A percentile compares a stretch with the other conserved stretches of the same genome.
These are phyloP conservation scores for Zasmidium citrigriseum DNA, from an alignment of 2,329 filamentous ascomycete genomes.

Conservation along the genomic window DNA sequence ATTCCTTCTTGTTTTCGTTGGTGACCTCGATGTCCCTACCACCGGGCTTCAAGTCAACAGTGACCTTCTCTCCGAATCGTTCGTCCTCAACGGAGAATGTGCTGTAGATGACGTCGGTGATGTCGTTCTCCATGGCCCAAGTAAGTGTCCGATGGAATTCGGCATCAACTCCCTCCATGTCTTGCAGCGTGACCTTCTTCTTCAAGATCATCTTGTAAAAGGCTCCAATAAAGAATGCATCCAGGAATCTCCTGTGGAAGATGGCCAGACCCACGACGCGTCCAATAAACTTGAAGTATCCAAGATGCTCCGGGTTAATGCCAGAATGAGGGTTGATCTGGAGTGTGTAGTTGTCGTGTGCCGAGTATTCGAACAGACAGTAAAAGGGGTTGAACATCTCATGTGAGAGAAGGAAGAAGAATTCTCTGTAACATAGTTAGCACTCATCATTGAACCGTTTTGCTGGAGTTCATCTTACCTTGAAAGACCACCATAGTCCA, in stretches of 20 bases:
- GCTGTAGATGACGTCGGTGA: constrained; percentile 89
- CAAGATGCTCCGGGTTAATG: constrained; percentile 98
- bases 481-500: constrained; percentile 96
- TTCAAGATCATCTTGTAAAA: constrained; percentile 99
- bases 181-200: constrained; percentile 86
- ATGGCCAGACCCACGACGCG: constrained; percentile 95
- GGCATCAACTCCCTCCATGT: constrained; percentile 99
- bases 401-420: constrained; percentile 98
- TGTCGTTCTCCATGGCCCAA: constrained; percentile 98
- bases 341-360: constrained; percentile 99
- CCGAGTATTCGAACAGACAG: constrained; percentile 98
- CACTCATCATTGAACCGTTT: not conserved
- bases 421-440: constrained; percentile 65
- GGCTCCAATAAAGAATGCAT: constrained; percentile 98
- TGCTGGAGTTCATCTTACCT: constrained; percentile 48
- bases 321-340: constrained; percentile 99
- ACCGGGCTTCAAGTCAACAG: constrained; percentile 88
- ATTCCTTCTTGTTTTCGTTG: constrained; percentile 98
- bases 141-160: constrained; percentile 95
- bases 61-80: constrained; percentile 90
- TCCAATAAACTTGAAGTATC: constrained; percentile 99
- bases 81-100: constrained; percentile 98
- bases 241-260: constrained; percentile 95
- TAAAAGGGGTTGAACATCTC: constrained; percentile 99
- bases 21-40: constrained; percentile 93